phyloP scores from a whole-genome alignment of 495 filamentous ascomycete genomes.

The Stereocaulon alpinum region DNA sequence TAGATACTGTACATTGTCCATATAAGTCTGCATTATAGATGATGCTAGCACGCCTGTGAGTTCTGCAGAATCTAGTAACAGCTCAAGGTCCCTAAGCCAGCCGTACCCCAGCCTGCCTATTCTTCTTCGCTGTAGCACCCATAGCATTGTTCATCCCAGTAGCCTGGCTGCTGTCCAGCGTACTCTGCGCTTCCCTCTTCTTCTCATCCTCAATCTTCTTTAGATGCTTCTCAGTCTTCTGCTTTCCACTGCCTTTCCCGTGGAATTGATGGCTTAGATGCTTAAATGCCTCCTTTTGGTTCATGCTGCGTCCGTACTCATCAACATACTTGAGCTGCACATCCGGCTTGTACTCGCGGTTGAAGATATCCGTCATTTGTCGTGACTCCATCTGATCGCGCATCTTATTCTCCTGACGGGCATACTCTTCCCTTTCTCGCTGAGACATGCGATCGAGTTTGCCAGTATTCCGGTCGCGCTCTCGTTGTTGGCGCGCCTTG shows the following conservation, averaged over 20 bases:
- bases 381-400: conserved; percentile 74
- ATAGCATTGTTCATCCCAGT: conserved; percentile 75
- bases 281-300: conserved; percentile 93
- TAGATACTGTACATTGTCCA: too few relatives aligned
- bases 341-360: conserved; percentile 76
- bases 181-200: conserved; percentile 68
- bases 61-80: too few relatives aligned
- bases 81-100: conserved; percentile 44
- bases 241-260: conserved; percentile 92
- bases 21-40: too few relatives aligned
- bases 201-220: conserved; percentile 98
- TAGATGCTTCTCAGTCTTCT: conserved; percentile 91
- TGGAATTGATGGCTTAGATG: conserved; percentile 95
- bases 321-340: conserved; percentile 86
- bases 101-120: conserved; percentile 78
- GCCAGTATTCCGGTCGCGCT: conserved; percentile 72
- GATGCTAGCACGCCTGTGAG: too few relatives aligned
- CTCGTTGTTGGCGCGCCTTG: conserved; percentile 70
- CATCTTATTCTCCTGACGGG: conserved; percentile 72
- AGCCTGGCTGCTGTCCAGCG: conserved; percentile 69
- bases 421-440: conserved; percentile 83
- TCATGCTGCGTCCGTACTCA: conserved; percentile 72
- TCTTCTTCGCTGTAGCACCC: conserved; percentile 64
- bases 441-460: conserved; percentile 77
- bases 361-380: conserved; percentile 73